Evolutionary conservation across 2,329 filamentous ascomycete genomes (phyloP), one percentile per base, ranked within the genome.

Genomic region (Xylaria sp.): DNA sequence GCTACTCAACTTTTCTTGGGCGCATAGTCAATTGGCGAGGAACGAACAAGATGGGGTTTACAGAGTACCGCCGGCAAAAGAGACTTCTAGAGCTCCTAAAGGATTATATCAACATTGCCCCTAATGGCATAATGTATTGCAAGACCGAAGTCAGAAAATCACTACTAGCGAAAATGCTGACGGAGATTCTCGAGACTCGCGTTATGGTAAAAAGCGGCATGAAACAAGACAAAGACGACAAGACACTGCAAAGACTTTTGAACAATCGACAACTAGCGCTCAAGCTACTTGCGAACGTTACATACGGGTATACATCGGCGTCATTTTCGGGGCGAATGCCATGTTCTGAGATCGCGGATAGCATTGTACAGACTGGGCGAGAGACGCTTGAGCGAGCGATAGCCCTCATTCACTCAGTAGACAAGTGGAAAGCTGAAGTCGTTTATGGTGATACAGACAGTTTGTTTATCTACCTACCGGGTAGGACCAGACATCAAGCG

Each of bases 401-500:
- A 71, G 93, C 94, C 0, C 85, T 94, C 65, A 98, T 99, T 45
- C 96, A 99, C 76, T 93, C 93, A 0, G 90, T 94, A 12, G 87
- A 91, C 71, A 87, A 88, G 69, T 99, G 97, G 97, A 92, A 90
- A 9, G 96, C 96, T 1, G 96, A 99, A 80, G 96, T 99, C 0
- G 95, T 99, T 0, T 99, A 99, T 75, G 97, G 96, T 64, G 96
- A 99, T 79, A 99, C 97, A 0, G 96, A 99, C 83, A 97, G 93
- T 76, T 81, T 99, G 8, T 99, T 99, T 76, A 87, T 99, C 56
- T 89, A 96, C 73, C 86, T 99, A 42, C 94, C 93, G 74, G 96
- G 95, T 4, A 90, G 93, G 57, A 97, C 93, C 0, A 90, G 89
- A 62, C 92, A 93, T 21, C 89, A 98, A 78, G 97, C 97, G 0